Conservation (phyloP, 768 basidiomycete species). For the Filobasidium floriforme region DNA sequence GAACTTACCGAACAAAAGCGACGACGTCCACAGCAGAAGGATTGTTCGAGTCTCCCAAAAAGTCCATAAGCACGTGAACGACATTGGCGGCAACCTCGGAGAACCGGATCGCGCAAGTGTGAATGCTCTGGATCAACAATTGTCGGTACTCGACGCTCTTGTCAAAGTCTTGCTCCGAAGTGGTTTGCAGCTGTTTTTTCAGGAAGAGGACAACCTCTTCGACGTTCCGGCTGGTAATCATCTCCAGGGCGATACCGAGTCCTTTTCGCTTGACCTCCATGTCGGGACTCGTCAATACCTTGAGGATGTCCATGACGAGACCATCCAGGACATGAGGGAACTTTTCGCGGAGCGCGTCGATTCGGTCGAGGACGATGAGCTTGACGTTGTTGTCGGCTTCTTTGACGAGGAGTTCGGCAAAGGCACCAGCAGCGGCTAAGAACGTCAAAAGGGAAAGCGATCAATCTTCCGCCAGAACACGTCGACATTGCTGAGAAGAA, state of each 20-base stretch:
- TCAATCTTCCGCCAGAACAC: conserved; percentile 21
- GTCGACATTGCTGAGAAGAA: background rate
- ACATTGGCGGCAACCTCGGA: conserved; percentile 94
- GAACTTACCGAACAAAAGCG: conserved; percentile 58
- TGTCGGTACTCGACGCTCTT: conserved; percentile 96
- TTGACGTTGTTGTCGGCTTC: conserved; percentile 99
- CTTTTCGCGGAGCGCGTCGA: conserved; percentile 70
- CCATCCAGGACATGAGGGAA: conserved; percentile 79
- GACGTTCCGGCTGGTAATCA: conserved; percentile 89
- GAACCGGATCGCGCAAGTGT: conserved; percentile 91
- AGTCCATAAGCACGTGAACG: conserved; percentile 58
- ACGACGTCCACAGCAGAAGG: conserved; percentile 93
- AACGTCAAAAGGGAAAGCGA: background rate
- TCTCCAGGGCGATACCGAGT: conserved; percentile 75
- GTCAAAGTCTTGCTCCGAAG: conserved; percentile 83
- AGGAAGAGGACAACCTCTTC: conserved; percentile 93
- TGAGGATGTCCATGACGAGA: conserved; percentile 90
- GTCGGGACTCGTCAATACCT: conserved; percentile 81
- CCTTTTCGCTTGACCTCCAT: conserved; percentile 95
- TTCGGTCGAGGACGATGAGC: conserved; percentile 86
- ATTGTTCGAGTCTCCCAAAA: conserved; percentile 83
- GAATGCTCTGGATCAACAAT: conserved; percentile 92
- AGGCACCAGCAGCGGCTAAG: conserved; percentile 75
- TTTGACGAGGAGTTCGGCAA: conserved; percentile 82
- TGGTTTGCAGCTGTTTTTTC: conserved; percentile 94